These are phyloP conservation scores for Ganoderma lingzhi DNA, from an alignment of 1,284 basidiomycete species.

Conservation along the genomic window DNA sequence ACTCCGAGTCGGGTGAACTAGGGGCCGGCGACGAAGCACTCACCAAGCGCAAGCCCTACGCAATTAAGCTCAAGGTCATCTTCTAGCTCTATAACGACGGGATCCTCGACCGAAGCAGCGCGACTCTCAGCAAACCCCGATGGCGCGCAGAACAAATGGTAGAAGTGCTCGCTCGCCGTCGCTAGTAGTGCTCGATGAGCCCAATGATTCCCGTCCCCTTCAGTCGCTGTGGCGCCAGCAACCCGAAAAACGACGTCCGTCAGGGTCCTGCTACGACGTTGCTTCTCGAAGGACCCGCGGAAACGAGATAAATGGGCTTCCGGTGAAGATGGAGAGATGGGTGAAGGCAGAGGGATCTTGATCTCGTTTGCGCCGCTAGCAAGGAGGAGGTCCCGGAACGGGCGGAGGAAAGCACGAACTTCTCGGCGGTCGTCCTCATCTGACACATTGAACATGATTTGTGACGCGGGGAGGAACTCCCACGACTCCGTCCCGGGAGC, in stretches of 20 bases:
- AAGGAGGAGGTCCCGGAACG: conserved; percentile 43
- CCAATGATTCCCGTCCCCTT: conserved; percentile 33
- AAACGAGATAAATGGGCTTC: conserved; percentile 33
- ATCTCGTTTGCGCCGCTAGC: conserved; percentile 44
- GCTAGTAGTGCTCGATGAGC: conserved; percentile 46
- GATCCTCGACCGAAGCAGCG: conserved; percentile 28
- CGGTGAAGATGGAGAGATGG: conserved; percentile 17
- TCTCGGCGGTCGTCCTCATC: conserved; percentile 37
- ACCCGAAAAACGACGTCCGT: conserved; percentile 43
- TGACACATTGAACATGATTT: conserved; percentile 45
- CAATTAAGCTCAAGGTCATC: conserved; percentile 28
- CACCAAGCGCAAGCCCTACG: conserved; percentile 12
- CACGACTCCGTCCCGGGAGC: conserved; percentile 38
- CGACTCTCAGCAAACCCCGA: conserved; percentile 33
- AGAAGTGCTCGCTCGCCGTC: conserved; percentile 41
- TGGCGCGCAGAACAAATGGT: conserved; percentile 38
- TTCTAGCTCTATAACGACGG: conserved; percentile 32
- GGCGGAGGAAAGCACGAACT: conserved; percentile 42
- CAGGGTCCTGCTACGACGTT: conserved; percentile 38
- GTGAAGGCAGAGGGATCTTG: conserved; percentile 25
- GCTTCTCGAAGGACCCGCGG: conserved; percentile 38
- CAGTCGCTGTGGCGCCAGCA: conserved; percentile 10
- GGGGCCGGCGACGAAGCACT: not conserved
- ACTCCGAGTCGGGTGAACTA: not conserved
- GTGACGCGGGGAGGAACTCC: conserved; percentile 44